Base-by-base conservation (phyloP, 2,329 filamentous ascomycete species). In the Boeremia lycopersici region DNA sequence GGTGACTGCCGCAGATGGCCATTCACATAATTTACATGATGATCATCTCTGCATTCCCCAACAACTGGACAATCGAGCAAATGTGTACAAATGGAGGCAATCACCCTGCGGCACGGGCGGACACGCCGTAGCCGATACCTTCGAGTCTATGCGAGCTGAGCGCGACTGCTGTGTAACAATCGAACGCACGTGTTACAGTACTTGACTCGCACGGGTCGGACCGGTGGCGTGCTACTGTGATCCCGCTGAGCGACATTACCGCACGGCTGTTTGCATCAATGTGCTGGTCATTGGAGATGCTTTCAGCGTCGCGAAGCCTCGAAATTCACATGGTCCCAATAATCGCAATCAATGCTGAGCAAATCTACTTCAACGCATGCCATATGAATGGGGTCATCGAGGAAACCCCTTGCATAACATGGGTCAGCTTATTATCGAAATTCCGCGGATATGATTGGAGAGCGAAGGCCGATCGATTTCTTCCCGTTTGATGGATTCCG, bases 201-300 rank as follows among this genome's bases (percentile, higher is more conserved):
- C 52, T 31, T 15, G 42, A 49, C 30, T 45, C 28, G 41, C 35
- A 45, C 46, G 52, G 52, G 26, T 46, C 52, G 52, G 42, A 36
- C 46, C 46, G 52, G 41, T 55, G 36, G 46, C 41, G 46, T 42
- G 19, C 42, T 36, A 46, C 35, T 54, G 51, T 49, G 10, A 30
- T 34, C 34, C 29, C 39, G 12, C 34, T 40, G 29, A 36, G 29
- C 15, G 25, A 26, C 17, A 30, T 2, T 31, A 11, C 23, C 26
- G 35, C 36, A 15, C 8, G 5, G 17, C 10, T n/a, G 23, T 17
- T 36, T 36, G 34, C 34, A 49, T 23, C 19, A 23, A 23, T 41
- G 35, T 44, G 8, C 30, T 28, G 17, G 44, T 45, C 34, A 8
- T 31, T 23, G 28, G 15, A 3, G 15, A 39, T 25, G 30, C 35